Conservation (phyloP, 2,329 filamentous ascomycete species). For the Ilyonectria sp. region DNA sequence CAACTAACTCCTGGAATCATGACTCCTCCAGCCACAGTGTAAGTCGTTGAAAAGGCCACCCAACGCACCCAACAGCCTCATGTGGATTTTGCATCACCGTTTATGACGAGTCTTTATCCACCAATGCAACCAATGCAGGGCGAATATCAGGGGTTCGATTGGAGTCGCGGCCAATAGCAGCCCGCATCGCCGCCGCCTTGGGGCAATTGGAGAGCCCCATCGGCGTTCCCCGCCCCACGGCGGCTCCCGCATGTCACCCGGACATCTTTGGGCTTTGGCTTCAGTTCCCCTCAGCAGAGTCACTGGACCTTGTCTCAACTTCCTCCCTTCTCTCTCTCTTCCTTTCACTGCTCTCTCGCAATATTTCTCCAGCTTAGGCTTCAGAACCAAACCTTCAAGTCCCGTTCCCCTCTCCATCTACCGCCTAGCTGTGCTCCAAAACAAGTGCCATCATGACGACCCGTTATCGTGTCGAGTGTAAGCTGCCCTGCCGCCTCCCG, state of each 20-base stretch:
- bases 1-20: neutral
- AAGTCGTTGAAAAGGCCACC: conserved; percentile 4
- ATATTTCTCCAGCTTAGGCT: neutral
- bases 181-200: conserved; percentile 31
- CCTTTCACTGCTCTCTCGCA: neutral
- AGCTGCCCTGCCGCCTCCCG: conserved; percentile 50
- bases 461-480: conserved; percentile 82
- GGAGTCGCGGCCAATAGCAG: conserved; percentile 37
- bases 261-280: conserved; percentile 33
- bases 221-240: conserved; percentile 46
- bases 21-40: conserved; percentile 8
- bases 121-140: conserved; percentile 35
- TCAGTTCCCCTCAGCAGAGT: conserved; percentile 30
- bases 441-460: conserved; percentile 66
- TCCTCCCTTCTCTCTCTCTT: conserved; percentile 30
- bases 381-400: neutral
- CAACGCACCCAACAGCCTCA: neutral
- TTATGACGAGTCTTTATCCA: conserved; percentile 29
- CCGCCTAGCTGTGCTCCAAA: neutral
- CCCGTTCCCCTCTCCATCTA: neutral
- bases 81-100: conserved; percentile 30
- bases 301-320: conserved; percentile 34
- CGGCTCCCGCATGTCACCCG: conserved; percentile 42
- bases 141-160: conserved; percentile 22
- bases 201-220: conserved; percentile 33